Evolutionary conservation across 768 basidiomycete genomes (phyloP).

Genomic region (Coprinopsis sp.): DNA sequence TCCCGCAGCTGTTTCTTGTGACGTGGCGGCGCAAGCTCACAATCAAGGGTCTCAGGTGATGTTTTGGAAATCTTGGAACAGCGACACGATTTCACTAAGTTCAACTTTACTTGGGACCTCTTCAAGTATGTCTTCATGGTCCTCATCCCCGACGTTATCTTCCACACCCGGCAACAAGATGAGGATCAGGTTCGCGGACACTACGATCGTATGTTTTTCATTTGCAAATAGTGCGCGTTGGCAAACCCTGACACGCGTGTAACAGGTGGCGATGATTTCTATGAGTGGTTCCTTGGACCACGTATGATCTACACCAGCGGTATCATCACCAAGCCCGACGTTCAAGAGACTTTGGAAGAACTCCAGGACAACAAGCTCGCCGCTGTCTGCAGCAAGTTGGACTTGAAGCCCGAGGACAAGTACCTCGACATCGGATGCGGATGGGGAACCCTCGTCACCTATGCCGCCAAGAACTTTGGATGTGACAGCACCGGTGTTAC

Average conservation of each 20-base stretch:
- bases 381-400: slow-evolving; percentile 91
- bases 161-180: slow-evolving; percentile 89
- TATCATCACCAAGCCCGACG: slow-evolving; percentile 65
- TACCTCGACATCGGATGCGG: slow-evolving; percentile 84
- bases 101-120: slow-evolving; percentile 84
- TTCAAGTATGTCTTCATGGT: slow-evolving; percentile 90
- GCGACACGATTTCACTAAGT: slow-evolving; percentile 92
- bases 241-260: not conserved
- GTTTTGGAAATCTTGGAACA: slow-evolving; percentile 91
- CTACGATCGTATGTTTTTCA: slow-evolving; percentile 72
- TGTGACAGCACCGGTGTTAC: slow-evolving; percentile 97
- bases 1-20: slow-evolving; percentile 12
- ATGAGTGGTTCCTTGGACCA: slow-evolving; percentile 92
- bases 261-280: slow-evolving; percentile 90
- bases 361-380: slow-evolving; percentile 98
- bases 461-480: slow-evolving; percentile 96
- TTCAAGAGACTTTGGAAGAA: slow-evolving; percentile 81
- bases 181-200: slow-evolving; percentile 93
- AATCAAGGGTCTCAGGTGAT: slow-evolving; percentile 55
- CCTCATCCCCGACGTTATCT: slow-evolving; percentile 89
- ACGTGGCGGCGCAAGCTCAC: slow-evolving; percentile 5
- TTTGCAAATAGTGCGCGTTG: not conserved
- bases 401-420: slow-evolving; percentile 81
- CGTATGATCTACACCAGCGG: slow-evolving; percentile 99
- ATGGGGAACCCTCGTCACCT: slow-evolving; percentile 94